Conservation (phyloP, 768 basidiomycete species). For the Leccinum obscurum region DNA sequence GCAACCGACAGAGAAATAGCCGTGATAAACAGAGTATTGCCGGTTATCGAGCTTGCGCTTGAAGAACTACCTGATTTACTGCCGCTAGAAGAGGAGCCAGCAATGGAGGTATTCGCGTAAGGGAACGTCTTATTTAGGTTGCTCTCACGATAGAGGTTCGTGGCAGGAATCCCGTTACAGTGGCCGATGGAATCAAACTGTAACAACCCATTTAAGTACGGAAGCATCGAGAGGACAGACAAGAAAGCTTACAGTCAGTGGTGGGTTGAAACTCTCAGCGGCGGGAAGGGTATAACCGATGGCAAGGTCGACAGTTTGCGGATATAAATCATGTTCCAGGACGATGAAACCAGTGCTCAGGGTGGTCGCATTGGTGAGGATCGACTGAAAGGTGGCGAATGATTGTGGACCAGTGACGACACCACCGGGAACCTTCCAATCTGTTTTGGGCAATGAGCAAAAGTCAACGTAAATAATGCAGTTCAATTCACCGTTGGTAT, state of each 20-base stretch:
- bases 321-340: conserved; percentile 82
- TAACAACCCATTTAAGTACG: neutral
- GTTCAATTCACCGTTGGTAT: conserved; percentile 61
- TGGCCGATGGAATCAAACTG: conserved; percentile 75
- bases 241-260: conserved; percentile 53
- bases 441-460: conserved; percentile 36
- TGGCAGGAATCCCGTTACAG: conserved; percentile 64
- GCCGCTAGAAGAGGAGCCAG: conserved; percentile 5
- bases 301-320: conserved; percentile 87
- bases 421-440: conserved; percentile 88
- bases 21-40: conserved; percentile 14
- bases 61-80: conserved; percentile 1
- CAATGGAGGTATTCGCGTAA: conserved; percentile 38
- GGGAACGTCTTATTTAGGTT: conserved; percentile 72
- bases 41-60: conserved; percentile 1
- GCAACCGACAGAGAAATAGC: conserved; percentile 15
- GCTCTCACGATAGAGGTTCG: conserved; percentile 83
- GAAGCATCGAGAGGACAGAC: neutral
- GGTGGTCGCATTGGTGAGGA: conserved; percentile 66
- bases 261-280: conserved; percentile 64
- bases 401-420: conserved; percentile 63
- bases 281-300: conserved; percentile 82
- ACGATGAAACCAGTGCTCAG: conserved; percentile 80
- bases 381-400: conserved; percentile 66
- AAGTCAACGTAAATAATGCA: neutral